A percentile compares a stretch with the other conserved stretches of the same genome.
phyloP scores from a whole-genome alignment of 1,139 yeast genomes.

The Geotrichum histeridarum region DNA sequence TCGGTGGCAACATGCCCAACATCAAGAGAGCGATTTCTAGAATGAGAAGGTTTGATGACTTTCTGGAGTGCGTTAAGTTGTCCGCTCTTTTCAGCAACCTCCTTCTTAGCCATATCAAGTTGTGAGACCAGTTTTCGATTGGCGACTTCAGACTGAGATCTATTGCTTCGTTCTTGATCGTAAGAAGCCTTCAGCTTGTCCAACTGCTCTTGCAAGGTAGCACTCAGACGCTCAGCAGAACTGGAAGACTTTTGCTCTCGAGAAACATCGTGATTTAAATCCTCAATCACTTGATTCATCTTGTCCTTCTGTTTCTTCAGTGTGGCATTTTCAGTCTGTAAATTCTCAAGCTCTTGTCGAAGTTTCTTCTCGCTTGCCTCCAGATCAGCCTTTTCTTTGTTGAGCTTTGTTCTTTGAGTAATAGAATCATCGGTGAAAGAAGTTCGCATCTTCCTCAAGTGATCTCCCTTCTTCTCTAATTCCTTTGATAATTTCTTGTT shows the following conservation, averaged over 20 bases:
- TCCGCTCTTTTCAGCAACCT: conserved; percentile 28
- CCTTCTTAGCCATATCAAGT: conserved; percentile 28
- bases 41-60: conserved; percentile 26
- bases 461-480: conserved; percentile 28
- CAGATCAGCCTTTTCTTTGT: conserved; percentile 35
- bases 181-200: conserved; percentile 25
- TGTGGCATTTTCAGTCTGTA: conserved; percentile 26
- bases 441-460: conserved; percentile 38
- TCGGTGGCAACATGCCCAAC: conserved; percentile 21
- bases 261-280: conserved; percentile 42
- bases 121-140: conserved; percentile 29
- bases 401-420: conserved; percentile 40
- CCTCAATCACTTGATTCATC: conserved; percentile 72
- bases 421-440: conserved; percentile 42
- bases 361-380: conserved; percentile 41
- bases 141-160: conserved; percentile 32
- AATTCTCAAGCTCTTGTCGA: conserved; percentile 31
- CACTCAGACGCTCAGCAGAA: conserved; percentile 26
- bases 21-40: conserved; percentile 16
- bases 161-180: conserved; percentile 28
- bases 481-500: conserved; percentile 31
- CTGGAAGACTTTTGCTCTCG: conserved; percentile 30
- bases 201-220: conserved; percentile 27
- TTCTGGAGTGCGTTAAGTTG: conserved; percentile 31
- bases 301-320: conserved; percentile 47